These are phyloP conservation scores for Gastrodia elata DNA, from an alignment of 106 monocot species.

Conservation along the genomic window DNA sequence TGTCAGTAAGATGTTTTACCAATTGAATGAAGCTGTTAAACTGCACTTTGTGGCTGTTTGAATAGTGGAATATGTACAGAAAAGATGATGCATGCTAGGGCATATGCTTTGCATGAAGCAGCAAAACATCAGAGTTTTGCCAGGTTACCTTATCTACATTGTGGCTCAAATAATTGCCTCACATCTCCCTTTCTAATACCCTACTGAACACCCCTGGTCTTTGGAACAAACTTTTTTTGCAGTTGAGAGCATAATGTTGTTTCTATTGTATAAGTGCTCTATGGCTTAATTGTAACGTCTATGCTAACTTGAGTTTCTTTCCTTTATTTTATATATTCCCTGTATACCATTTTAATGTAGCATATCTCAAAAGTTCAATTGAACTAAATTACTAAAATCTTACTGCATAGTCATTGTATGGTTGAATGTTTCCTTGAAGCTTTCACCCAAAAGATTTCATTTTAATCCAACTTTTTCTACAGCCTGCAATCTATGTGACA, in stretches of 20 bases:
- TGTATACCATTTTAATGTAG: background rate
- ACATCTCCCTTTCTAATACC: background rate
- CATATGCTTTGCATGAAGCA: no score
- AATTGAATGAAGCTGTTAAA: background rate
- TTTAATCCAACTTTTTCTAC: conserved; percentile 8
- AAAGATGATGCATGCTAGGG: no score
- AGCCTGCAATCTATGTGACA: conserved; percentile 96
- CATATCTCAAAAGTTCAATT: background rate
- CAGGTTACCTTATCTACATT: background rate
- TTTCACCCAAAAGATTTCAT: background rate
- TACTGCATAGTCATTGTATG: background rate
- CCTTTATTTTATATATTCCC: background rate
- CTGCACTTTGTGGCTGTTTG: background rate
- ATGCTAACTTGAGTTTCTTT: background rate
- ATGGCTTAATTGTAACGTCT: background rate
- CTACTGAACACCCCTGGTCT: no score
- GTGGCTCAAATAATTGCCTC: background rate
- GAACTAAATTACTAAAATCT: background rate
- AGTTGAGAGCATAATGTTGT: background rate
- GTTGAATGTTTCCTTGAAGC: background rate
- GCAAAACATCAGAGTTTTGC: no score
- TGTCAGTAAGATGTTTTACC: no score
- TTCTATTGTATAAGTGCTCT: background rate
- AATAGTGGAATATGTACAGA: background rate
- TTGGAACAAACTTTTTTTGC: background rate